Conservation (phyloP, 2,329 filamentous ascomycete genomes). For the Beauveria rudraprayagi region DNA sequence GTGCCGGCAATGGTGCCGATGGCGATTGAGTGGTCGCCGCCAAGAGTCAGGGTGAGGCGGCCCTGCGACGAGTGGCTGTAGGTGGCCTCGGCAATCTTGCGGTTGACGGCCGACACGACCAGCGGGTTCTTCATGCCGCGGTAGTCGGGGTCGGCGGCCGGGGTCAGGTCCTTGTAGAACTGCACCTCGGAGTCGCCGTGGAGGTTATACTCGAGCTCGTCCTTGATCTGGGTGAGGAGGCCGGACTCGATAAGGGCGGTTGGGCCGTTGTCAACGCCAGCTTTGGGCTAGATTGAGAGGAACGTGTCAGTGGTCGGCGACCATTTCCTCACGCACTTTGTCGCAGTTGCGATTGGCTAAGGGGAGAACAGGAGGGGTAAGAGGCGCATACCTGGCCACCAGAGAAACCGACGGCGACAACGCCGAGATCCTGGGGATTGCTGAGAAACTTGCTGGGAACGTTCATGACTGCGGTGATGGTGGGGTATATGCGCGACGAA, state of each 20-base stretch:
- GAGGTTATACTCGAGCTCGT: constrained; percentile 83
- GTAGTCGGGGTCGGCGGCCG: constrained; percentile 65
- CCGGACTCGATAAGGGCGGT: constrained; percentile 82
- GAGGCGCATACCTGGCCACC: constrained; percentile 71
- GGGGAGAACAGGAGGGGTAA: neutral
- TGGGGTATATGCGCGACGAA: neutral
- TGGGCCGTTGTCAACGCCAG: constrained; percentile 85
- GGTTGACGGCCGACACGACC: constrained; percentile 77
- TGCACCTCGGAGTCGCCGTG: constrained; percentile 78
- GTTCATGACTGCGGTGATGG: constrained; percentile 32
- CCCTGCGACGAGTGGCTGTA: constrained; percentile 79
- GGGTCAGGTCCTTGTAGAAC: constrained; percentile 68
- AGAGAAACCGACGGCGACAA: constrained; percentile 93
- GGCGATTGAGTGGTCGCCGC: constrained; percentile 93
- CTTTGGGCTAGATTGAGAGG: constrained; percentile 61
- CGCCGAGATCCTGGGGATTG: constrained; percentile 70
- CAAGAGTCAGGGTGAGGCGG: constrained; percentile 83
- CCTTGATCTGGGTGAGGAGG: constrained; percentile 71
- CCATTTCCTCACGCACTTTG: neutral
- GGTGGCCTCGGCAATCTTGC: constrained; percentile 71
- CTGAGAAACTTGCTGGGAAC: constrained; percentile 68
- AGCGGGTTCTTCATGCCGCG: constrained; percentile 92
- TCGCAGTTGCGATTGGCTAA: neutral
- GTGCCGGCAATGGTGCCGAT: constrained; percentile 88
- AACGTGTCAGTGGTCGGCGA: constrained; percentile 7